These are phyloP conservation scores for Salix arbutifolia DNA, from an alignment of 345 rosid species.

Conservation along the genomic window DNA sequence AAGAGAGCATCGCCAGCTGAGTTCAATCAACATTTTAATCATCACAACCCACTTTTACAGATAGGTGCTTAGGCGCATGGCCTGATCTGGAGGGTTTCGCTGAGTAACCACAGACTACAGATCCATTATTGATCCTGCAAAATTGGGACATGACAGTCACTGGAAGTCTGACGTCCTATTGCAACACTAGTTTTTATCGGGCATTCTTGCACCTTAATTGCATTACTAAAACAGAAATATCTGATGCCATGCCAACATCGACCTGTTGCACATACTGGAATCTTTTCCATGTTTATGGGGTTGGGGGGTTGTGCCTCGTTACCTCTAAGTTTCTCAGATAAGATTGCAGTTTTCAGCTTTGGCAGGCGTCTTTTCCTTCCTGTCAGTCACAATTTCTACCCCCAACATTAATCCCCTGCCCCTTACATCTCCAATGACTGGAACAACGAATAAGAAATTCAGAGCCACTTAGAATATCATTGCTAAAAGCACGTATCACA, in stretches of 20 bases:
- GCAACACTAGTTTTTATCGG: background rate
- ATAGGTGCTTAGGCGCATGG: background rate
- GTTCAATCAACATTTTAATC: background rate
- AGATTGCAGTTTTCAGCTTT: slow-evolving; percentile 69
- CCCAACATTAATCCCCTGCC: slow-evolving; percentile 94
- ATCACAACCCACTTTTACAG: background rate
- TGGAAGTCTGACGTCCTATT: background rate
- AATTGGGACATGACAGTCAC: background rate
- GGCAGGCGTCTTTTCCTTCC: slow-evolving; percentile 79
- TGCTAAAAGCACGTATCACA: background rate
- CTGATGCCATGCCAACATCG: background rate
- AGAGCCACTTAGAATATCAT: background rate
- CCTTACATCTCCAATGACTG: slow-evolving; percentile 90
- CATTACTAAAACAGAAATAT: no score
- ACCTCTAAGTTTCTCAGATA: slow-evolving; percentile 89
- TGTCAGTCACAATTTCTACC: slow-evolving; percentile 71
- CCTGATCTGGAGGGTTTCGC: no score
- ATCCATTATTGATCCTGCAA: background rate
- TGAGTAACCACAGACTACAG: background rate
- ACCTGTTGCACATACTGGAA: background rate
- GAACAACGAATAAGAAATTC: slow-evolving; percentile 5
- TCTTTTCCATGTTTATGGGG: background rate
- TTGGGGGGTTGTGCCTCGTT: slow-evolving; percentile 9
- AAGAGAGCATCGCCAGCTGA: background rate
- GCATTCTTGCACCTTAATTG: background rate